phyloP scores from a whole-genome alignment of 108 stramenopile genomes.

The Cafeteria roenbergensis region DNA sequence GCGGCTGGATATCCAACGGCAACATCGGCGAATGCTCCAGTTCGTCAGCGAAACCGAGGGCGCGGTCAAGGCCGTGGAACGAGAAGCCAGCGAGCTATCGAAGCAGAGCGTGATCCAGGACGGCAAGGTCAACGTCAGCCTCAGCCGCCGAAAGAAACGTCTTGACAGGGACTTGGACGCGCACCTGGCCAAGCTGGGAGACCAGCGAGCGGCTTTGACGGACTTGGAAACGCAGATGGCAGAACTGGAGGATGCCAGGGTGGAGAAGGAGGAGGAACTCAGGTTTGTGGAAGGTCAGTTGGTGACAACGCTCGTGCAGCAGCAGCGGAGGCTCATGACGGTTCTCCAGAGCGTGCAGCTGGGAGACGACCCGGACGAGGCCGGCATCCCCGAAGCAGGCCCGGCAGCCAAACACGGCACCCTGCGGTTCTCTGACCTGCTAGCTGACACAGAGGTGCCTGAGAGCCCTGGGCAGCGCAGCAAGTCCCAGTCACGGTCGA shows the following conservation, averaged over 20 bases:
- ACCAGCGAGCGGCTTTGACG: not conserved
- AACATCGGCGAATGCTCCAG: not conserved
- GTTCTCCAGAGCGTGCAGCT: not conserved
- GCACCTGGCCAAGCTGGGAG: not conserved
- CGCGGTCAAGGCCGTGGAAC: not conserved
- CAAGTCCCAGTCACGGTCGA: no score
- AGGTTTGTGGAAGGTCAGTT: conserved; percentile 1
- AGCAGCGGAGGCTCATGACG: conserved; percentile 6
- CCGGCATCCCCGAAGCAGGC: no score
- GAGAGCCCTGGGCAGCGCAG: no score
- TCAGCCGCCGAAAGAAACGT: not conserved
- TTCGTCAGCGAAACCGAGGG: not conserved
- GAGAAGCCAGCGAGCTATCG: not conserved
- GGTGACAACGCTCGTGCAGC: not conserved
- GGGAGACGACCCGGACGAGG: no score
- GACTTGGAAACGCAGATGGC: not conserved
- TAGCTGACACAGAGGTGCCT: no score
- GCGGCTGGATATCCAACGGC: not conserved
- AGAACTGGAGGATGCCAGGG: not conserved
- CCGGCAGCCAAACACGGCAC: no score
- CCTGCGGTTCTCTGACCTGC: no score
- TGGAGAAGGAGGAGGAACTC: conserved; percentile 9
- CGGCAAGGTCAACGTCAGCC: not conserved
- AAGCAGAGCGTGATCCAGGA: conserved; percentile 1
- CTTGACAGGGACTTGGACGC: conserved; percentile 1